These are phyloP conservation scores for Alternaria ventricosa DNA, from an alignment of 2,329 filamentous ascomycete species.

Conservation along the genomic window DNA sequence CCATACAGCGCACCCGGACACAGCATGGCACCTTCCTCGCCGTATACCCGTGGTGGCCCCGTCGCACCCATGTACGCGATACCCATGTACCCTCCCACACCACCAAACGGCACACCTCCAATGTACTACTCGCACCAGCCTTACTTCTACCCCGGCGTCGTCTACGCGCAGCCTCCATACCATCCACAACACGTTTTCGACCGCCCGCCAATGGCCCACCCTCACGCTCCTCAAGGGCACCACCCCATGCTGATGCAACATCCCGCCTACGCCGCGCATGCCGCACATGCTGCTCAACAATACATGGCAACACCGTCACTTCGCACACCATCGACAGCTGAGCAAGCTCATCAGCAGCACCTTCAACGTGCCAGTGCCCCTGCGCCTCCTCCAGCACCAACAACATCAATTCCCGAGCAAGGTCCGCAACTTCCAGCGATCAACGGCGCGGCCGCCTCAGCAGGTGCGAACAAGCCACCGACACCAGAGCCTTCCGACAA, in stretches of 20 bases:
- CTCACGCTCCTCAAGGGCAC: slow-evolving; percentile 45
- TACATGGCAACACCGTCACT: slow-evolving; percentile 48
- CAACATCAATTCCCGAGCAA: slow-evolving; percentile 37
- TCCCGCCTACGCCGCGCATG: slow-evolving; percentile 35
- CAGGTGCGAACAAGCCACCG: slow-evolving; percentile 36
- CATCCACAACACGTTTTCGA: slow-evolving; percentile 36
- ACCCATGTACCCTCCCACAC: slow-evolving; percentile 51
- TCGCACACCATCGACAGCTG: slow-evolving; percentile 50
- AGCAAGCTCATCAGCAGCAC: slow-evolving; percentile 48
- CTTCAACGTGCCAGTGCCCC: slow-evolving; percentile 38
- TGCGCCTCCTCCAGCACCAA: slow-evolving; percentile 26
- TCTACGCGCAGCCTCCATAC: slow-evolving; percentile 42
- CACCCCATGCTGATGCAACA: slow-evolving; percentile 38
- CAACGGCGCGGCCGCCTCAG: slow-evolving; percentile 30
- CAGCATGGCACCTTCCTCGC: slow-evolving; percentile 61
- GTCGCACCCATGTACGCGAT: slow-evolving; percentile 51
- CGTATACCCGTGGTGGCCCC: slow-evolving; percentile 53
- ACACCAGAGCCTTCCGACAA: slow-evolving; percentile 46
- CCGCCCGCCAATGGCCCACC: slow-evolving; percentile 47
- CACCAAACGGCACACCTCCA: slow-evolving; percentile 51
- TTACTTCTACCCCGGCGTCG: slow-evolving; percentile 40
- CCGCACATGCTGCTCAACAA: slow-evolving; percentile 41
- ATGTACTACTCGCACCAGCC: slow-evolving; percentile 47
- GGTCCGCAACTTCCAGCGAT: slow-evolving; percentile 47
- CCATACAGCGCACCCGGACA: slow-evolving; percentile 61